Evolutionary conservation across 352 stramenopile species (phyloP), one percentile per base, ranked within the genome.

Genomic region (Albugo laibachii): DNA sequence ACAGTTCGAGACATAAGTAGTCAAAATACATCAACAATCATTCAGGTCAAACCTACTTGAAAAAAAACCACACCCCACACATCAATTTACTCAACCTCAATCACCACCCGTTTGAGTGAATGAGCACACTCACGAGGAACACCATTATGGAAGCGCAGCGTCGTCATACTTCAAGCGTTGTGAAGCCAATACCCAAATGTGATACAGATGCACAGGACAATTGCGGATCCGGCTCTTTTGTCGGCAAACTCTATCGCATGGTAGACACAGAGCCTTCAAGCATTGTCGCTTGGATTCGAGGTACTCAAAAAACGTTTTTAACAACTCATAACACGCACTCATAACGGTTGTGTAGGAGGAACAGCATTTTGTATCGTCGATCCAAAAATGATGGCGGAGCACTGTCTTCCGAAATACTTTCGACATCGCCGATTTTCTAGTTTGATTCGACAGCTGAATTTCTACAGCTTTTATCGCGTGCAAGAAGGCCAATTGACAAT

Each of bases 381-480:
- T 53, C 68, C 81, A 10, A 87, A 88, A 57, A 73, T 86, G 58
- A 80, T 92, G 59, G 81, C 82, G 1, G 77, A 89, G 51, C 77
- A 91, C 51, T 89, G 80, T 46, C 59, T 94, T 18, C 81, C 81
- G 36, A 92, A 92, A 64, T 94, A 94, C 58, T 94, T 94, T 52
- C 79, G 81, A 41, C 81, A 94, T 57, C 73, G 75, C 2, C 69
- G 81, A 15, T 92, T 94, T 48, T 88, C 82, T 36, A 87, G 70
- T 47, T 56, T 94, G 16, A 91, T 94, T 47, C 81, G 81, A 11
- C 81, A 94, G 67, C 59, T 94, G 46, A 94, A 94, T 57, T 94
- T 92, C 49, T 94, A 94, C 77, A 88, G 73, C 61, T 94, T 94
- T 45, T 92, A 92, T 58, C 82, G 83, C 39, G 80, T 93, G 41